Evolutionary conservation across 164 flowering plant genomes (phyloP), one percentile per base, ranked within the genome.

Genomic region (Aristolochia contorta): DNA sequence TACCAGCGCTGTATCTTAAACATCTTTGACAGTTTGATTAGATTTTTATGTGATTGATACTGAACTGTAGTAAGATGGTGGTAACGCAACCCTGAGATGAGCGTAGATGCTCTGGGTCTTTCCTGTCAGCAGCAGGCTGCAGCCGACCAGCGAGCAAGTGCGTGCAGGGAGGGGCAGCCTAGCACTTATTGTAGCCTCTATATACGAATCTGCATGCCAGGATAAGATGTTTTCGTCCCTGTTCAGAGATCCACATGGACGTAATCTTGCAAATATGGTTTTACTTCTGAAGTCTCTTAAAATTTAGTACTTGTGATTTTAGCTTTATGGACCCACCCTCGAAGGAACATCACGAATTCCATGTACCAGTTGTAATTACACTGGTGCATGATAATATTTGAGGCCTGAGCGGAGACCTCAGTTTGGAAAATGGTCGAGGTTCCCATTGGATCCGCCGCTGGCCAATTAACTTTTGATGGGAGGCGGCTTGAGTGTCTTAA

Each of bases 251-350:
- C 37, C 97, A 92, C n/a, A 65, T 73, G 96, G 62, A 89, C 96
- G n/a, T 12, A 92, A 92, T 67, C 89, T 92, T 33, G 97, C 96
- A 0, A 86, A 92, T 63, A 94, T 89, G 51, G 97, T 87, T 45
- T 66, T 92, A 63, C 65, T 89, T 65, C 91, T 92, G 19, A 92
- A 92, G 64, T 82, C 90, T 47, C 81, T 92, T 18, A 84, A 86
- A 69, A 75, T 89, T 41, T 91, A 89, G 2, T 83, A 93, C 61
- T 59, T 93, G 65, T 62, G 94, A 87, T 74, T 89, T 92, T 65
- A 96, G 89, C 67, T 92, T 92, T 75, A 92, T 92, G 98, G 98
- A 92, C 61, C 98, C 97, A 14, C 98, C 98, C 98, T 4, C 93
- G 83, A 67, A 97, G 86, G 25, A 86, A 87, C 73, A 86, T 92